These are phyloP conservation scores for Pleurozium schreberi DNA, from an alignment of 225 moss, liverwort and hornwort species.

Conservation along the genomic window DNA sequence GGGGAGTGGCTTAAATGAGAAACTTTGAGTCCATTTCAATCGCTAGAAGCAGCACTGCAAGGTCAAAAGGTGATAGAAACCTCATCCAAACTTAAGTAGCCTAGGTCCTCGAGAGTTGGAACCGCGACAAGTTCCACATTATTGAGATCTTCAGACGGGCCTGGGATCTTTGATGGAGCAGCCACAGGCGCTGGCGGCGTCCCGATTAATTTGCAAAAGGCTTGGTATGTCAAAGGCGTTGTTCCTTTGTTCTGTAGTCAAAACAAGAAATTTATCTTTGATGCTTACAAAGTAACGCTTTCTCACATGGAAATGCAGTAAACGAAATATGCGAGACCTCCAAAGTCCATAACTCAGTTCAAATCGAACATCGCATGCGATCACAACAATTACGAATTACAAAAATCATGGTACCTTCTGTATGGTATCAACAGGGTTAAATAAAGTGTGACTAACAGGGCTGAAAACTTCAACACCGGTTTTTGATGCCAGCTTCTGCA, in stretches of 20 bases:
- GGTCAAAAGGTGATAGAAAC: conserved; percentile 2
- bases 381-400: background rate
- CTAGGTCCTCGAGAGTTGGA: conserved; percentile 77
- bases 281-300: background rate
- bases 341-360: background rate
- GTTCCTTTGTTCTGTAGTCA: conserved; percentile 62
- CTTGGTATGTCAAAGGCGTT: conserved; percentile 57
- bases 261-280: background rate
- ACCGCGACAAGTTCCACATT: conserved; percentile 44
- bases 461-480: conserved; percentile 54
- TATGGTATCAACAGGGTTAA: conserved; percentile 58
- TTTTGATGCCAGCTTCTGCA: conserved; percentile 45
- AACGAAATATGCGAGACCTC: background rate
- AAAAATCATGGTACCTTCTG: conserved; percentile 9
- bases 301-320: background rate
- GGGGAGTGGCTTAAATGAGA: background rate
- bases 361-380: background rate
- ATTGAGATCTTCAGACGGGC: conserved; percentile 43
- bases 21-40: background rate
- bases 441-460: conserved; percentile 83
- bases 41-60: background rate
- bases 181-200: conserved; percentile 61
- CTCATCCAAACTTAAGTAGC: conserved; percentile 66
- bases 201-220: conserved; percentile 63
- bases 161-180: conserved; percentile 43